A percentile compares a stretch with the other conserved stretches of the same genome.
phyloP scores from a whole-genome alignment of 345 rosid species.

The Boechera divaricarpa region DNA sequence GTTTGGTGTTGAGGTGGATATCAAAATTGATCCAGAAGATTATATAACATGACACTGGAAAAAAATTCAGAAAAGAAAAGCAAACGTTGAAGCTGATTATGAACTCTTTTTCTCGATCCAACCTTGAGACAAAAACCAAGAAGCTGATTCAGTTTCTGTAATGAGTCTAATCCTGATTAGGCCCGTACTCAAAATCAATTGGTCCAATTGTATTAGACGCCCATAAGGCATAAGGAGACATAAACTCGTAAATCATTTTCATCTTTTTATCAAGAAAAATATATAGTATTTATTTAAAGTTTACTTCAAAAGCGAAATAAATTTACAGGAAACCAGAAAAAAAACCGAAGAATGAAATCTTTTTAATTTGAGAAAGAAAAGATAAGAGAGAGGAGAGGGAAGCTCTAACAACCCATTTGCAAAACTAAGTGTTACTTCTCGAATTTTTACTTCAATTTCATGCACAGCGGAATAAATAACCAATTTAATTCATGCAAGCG shows the following conservation, averaged over 20 bases:
- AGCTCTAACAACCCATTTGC: background rate
- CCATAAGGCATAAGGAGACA: background rate
- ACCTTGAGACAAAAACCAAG: background rate
- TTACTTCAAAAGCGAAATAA: too few relatives aligned
- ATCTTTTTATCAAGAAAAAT: background rate
- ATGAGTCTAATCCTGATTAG: background rate
- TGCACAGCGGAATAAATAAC: too few relatives aligned
- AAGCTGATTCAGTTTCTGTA: background rate
- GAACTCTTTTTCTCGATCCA: background rate
- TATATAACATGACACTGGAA: too few relatives aligned
- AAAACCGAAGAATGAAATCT: conserved; percentile 17
- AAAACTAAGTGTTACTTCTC: too few relatives aligned
- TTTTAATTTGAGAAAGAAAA: background rate
- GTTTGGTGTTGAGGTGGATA: too few relatives aligned
- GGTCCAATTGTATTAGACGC: background rate
- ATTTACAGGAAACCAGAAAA: too few relatives aligned
- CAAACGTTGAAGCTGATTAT: too few relatives aligned
- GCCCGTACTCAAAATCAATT: background rate
- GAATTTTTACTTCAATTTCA: too few relatives aligned
- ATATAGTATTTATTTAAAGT: too few relatives aligned
- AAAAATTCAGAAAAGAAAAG: too few relatives aligned
- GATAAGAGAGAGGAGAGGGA: background rate
- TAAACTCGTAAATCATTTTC: background rate
- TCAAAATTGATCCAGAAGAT: too few relatives aligned
- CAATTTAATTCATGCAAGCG: too few relatives aligned